phyloP scores from a whole-genome alignment of 108 stramenopile genomes.

The Cyclotella sp. region DNA sequence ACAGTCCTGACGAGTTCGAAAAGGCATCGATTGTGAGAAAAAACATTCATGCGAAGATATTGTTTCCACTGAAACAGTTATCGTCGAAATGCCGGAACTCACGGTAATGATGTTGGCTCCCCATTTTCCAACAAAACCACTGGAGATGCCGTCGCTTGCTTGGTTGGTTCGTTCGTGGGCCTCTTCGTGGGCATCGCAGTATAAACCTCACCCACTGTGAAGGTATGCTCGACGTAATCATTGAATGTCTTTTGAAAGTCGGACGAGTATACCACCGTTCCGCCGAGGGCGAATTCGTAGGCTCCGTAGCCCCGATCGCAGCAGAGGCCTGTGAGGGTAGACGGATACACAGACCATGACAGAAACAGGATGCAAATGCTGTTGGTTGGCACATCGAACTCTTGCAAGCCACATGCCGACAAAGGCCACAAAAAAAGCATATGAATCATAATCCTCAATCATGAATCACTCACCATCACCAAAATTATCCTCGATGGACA shows the following conservation, averaged over 20 bases:
- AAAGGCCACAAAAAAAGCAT: background rate
- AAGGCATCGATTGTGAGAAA: background rate
- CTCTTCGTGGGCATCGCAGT: constrained; percentile 17
- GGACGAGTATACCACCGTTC: constrained; percentile 17
- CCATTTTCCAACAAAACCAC: background rate
- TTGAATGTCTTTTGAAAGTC: constrained; percentile 39
- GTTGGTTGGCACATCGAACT: no score
- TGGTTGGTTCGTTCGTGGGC: constrained; percentile 13
- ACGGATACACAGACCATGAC: background rate
- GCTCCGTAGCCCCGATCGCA: constrained; percentile 45
- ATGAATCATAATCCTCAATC: background rate
- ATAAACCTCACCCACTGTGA: constrained; percentile 38
- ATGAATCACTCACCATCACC: constrained; percentile 36
- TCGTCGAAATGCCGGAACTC: background rate
- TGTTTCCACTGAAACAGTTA: no score
- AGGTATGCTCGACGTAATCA: constrained; percentile 52
- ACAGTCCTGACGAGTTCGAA: background rate
- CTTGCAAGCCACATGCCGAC: no score
- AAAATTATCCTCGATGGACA: constrained; percentile 50
- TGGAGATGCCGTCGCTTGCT: background rate
- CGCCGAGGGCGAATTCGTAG: constrained; percentile 42
- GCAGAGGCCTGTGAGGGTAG: constrained; percentile 24
- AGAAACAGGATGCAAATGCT: background rate
- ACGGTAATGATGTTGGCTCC: background rate
- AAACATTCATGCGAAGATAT: no score